A percentile compares a stretch with the other conserved stretches of the same genome.
These are phyloP conservation scores for Penicillium glabrum DNA, from an alignment of 2,329 filamentous ascomycete genomes.

Conservation along the genomic window DNA sequence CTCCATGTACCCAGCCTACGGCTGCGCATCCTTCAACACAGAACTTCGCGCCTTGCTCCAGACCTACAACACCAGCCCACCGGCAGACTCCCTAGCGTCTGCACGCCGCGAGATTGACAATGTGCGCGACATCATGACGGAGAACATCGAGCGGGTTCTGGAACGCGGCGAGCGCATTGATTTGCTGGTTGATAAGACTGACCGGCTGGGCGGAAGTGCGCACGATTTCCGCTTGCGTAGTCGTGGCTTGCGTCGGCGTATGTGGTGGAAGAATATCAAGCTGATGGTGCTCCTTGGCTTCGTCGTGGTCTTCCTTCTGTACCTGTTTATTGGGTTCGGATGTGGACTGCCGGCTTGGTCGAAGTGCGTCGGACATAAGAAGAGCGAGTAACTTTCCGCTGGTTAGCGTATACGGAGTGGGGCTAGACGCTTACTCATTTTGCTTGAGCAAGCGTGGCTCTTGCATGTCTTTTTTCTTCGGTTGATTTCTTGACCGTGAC, in stretches of 20 bases:
- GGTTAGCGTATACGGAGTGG: neutral
- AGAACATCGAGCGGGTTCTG: constrained; percentile 87
- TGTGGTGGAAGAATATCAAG: constrained; percentile 99
- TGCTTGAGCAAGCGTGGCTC: neutral
- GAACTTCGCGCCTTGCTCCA: constrained; percentile 76
- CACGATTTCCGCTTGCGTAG: constrained; percentile 87
- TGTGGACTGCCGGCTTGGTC: constrained; percentile 65
- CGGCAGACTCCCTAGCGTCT: constrained; percentile 77
- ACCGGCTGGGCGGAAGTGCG: constrained; percentile 82
- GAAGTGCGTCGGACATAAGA: constrained; percentile 39
- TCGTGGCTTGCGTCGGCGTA: constrained; percentile 79
- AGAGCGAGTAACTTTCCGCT: neutral
- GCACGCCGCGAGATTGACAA: constrained; percentile 90
- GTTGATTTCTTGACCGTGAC: neutral
- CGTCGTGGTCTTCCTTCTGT: constrained; percentile 64
- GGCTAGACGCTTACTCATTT: neutral
- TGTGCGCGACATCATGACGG: constrained; percentile 88
- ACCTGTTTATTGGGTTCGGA: constrained; percentile 70
- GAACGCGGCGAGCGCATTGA: constrained; percentile 93
- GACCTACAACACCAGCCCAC: constrained; percentile 76
- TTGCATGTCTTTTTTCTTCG: neutral
- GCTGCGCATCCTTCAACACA: constrained; percentile 81
- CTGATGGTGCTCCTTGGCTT: constrained; percentile 83
- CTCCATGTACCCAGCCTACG: constrained; percentile 78
- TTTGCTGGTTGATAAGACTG: constrained; percentile 93